These are phyloP conservation scores for Zymoseptoria pseudotritici DNA, from an alignment of 2,329 filamentous ascomycete species.

Conservation along the genomic window DNA sequence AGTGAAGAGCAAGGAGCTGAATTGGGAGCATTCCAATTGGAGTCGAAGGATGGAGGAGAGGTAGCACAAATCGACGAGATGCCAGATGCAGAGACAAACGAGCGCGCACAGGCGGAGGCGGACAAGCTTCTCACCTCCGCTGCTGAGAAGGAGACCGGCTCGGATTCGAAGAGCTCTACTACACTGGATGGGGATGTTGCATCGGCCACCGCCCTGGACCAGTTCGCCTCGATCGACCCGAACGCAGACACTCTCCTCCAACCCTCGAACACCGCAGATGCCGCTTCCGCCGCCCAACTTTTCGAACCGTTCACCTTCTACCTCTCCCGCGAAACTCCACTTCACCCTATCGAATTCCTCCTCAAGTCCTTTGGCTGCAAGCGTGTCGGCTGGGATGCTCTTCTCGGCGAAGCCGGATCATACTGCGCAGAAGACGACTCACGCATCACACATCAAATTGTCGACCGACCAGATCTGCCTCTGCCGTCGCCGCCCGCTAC, in stretches of 20 bases:
- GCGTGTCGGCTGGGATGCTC: conserved; percentile 86
- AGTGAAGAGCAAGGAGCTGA: conserved; percentile 88
- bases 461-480: conserved; percentile 72
- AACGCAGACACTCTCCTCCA: conserved; percentile 83
- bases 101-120: conserved; percentile 42
- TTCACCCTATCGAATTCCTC: conserved; percentile 85
- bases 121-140: conserved; percentile 36
- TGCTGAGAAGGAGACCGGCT: conserved; percentile 30
- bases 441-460: conserved; percentile 89
- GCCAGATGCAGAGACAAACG: conserved; percentile 24
- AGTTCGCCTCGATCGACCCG: conserved; percentile 76
- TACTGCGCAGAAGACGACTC: conserved; percentile 86
- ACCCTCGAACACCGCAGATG: conserved; percentile 54
- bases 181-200: conserved; percentile 19
- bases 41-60: conserved; percentile 56
- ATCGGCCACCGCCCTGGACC: conserved; percentile 61
- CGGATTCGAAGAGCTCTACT: conserved; percentile 33
- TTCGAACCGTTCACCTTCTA: conserved; percentile 88
- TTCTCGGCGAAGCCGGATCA: conserved; percentile 74
- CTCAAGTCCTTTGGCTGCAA: conserved; percentile 92
- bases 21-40: conserved; percentile 81
- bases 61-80: conserved; percentile 20
- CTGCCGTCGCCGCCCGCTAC: conserved; percentile 34
- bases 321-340: conserved; percentile 86
- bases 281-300: conserved; percentile 60